Percentiles rank a stretch among this genome's conserved stretches.
Evolutionary conservation across 2,329 filamentous ascomycete species (phyloP).

Genomic region (Claviceps sp.): DNA sequence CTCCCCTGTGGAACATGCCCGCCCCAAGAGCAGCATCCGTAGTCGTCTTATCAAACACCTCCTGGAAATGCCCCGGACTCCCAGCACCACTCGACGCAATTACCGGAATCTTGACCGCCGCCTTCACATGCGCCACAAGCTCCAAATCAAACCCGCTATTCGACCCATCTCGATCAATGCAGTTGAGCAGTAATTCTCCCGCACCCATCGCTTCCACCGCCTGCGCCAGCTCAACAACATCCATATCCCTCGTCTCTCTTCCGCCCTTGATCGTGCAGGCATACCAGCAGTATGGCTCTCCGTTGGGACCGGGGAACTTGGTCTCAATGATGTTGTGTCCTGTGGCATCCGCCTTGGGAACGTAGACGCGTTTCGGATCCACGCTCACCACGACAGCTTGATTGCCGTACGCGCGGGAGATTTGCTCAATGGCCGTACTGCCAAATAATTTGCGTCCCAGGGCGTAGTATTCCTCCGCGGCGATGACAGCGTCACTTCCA

Average conservation of each 20-base stretch:
- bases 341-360: conserved; percentile 55
- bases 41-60: conserved; percentile 75
- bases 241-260: conserved; percentile 83
- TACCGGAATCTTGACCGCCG: conserved; percentile 77
- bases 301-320: conserved; percentile 52
- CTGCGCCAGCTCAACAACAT: conserved; percentile 74
- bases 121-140: conserved; percentile 78
- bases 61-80: conserved; percentile 71
- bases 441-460: conserved; percentile 57
- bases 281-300: conserved; percentile 85
- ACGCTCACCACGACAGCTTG: conserved; percentile 95
- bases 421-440: conserved; percentile 87
- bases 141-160: conserved; percentile 93
- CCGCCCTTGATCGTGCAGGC: conserved; percentile 95
- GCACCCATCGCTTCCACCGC: conserved; percentile 94
- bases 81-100: conserved; percentile 92
- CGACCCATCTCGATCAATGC: conserved; percentile 92
- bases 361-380: conserved; percentile 85
- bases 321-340: conserved; percentile 66
- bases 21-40: conserved; percentile 91
- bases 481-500: conserved; percentile 83
- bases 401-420: conserved; percentile 84
- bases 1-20: conserved; percentile 92
- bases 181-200: conserved; percentile 90
- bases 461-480: conserved; percentile 81